Conservation (phyloP, 192 early-diverging fungal genomes). For the Entomortierella beljakovae region DNA sequence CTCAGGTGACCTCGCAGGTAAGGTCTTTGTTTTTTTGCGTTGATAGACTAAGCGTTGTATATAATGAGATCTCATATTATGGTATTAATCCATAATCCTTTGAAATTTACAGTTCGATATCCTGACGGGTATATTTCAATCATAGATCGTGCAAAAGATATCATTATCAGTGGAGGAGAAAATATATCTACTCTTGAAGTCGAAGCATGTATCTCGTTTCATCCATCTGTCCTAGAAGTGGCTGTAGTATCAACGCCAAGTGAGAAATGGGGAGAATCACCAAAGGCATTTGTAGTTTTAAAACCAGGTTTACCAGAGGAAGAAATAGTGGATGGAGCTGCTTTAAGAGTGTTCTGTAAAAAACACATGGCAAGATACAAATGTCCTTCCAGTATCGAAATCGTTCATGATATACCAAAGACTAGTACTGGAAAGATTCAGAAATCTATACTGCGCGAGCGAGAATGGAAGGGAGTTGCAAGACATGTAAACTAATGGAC, state of each 20-base stretch:
- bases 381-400: slow-evolving; percentile 56
- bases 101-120: slow-evolving; percentile 56
- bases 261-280: slow-evolving; percentile 69
- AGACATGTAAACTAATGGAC: slow-evolving; percentile 55
- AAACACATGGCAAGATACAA: slow-evolving; percentile 63
- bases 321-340: slow-evolving; percentile 17
- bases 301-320: slow-evolving; percentile 40
- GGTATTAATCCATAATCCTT: too few relatives aligned
- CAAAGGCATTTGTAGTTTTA: slow-evolving; percentile 64
- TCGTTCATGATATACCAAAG: slow-evolving; percentile 63
- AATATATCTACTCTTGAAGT: slow-evolving; percentile 69
- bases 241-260: slow-evolving; percentile 68
- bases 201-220: slow-evolving; percentile 60
- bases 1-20: slow-evolving; percentile 67
- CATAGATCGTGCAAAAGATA: slow-evolving; percentile 68
- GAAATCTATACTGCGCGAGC: slow-evolving; percentile 64
- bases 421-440: slow-evolving; percentile 64
- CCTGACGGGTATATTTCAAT: slow-evolving; percentile 71
- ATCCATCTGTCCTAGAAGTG: slow-evolving; percentile 63
- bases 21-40: too few relatives aligned
- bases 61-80: too few relatives aligned
- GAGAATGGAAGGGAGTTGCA: slow-evolving; percentile 54
- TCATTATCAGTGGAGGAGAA: too few relatives aligned
- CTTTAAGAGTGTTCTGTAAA: slow-evolving; percentile 57
- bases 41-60: too few relatives aligned